A percentile compares a stretch with the other conserved stretches of the same genome.
phyloP scores from a whole-genome alignment of 2,329 filamentous ascomycete species.

The Canariomyces notabilis region DNA sequence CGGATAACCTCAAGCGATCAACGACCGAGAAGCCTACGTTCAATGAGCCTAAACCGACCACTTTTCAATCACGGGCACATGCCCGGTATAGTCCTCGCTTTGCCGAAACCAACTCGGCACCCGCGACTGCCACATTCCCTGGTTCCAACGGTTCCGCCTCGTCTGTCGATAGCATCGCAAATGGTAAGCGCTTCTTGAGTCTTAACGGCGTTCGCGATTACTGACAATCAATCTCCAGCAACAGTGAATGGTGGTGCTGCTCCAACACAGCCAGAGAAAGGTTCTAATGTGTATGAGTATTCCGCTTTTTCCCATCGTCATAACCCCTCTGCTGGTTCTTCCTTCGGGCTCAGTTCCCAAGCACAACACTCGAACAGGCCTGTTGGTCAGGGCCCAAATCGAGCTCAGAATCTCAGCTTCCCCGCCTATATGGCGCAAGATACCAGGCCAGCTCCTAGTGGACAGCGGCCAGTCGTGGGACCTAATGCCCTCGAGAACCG shows the following conservation, averaged over 20 bases:
- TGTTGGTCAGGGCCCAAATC: constrained; percentile 5
- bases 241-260: constrained; percentile 19
- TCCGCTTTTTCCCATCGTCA: constrained; percentile 16
- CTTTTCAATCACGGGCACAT: constrained; percentile 18
- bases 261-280: constrained; percentile 27
- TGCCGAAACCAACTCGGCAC: constrained; percentile 19
- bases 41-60: constrained; percentile 4
- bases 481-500: constrained; percentile 9
- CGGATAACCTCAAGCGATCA: constrained; percentile 24
- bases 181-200: constrained; percentile 11
- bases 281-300: constrained; percentile 45
- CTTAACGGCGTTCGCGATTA: neutral
- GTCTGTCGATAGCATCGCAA: constrained; percentile 16
- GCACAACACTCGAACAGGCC: constrained; percentile 12
- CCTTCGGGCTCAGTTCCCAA: constrained; percentile 3
- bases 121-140: constrained; percentile 15
- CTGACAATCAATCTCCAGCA: constrained; percentile 14
- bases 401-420: neutral
- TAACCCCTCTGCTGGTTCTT: constrained; percentile 8
- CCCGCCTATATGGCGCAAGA: constrained; percentile 11
- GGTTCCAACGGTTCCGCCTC: constrained; percentile 10
- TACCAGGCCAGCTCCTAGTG: constrained; percentile 25
- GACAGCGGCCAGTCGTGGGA: constrained; percentile 14
- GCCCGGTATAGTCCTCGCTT: constrained; percentile 19
- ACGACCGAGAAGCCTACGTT: constrained; percentile 11